Evolutionary conservation across 352 stramenopile species (phyloP).

Genomic region (Phytophthora idaei): DNA sequence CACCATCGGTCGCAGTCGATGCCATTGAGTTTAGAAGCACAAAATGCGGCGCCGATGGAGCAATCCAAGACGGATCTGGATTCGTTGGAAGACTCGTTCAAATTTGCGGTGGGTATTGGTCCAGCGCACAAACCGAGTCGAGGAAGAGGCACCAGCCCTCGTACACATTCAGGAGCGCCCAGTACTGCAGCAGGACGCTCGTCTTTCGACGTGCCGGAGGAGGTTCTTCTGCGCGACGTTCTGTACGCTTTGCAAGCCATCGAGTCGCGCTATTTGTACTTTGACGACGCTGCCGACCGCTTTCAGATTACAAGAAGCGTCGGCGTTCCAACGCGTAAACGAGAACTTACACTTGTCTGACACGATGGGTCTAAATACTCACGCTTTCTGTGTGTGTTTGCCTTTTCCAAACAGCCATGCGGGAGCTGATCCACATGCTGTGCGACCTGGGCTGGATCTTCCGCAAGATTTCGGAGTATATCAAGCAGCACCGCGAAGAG

Average conservation of each 20-base stretch:
- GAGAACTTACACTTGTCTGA: not conserved
- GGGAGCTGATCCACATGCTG: slow-evolving; percentile 81
- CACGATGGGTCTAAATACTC: slow-evolving; percentile 8
- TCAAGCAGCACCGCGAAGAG: slow-evolving; percentile 77
- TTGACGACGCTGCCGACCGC: slow-evolving; percentile 72
- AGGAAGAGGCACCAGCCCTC: slow-evolving; percentile 29
- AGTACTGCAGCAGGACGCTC: slow-evolving; percentile 14
- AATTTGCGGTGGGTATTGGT: slow-evolving; percentile 72
- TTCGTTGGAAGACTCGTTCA: slow-evolving; percentile 82
- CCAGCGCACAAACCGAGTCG: slow-evolving; percentile 39
- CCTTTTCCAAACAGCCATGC: slow-evolving; percentile 60
- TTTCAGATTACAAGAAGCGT: slow-evolving; percentile 84
- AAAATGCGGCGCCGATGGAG: not conserved
- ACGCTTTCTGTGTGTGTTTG: slow-evolving; percentile 3
- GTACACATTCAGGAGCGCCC: slow-evolving; percentile 9
- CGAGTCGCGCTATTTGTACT: slow-evolving; percentile 90
- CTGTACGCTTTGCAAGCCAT: slow-evolving; percentile 94
- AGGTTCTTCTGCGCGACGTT: slow-evolving; percentile 91
- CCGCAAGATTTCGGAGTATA: slow-evolving; percentile 79
- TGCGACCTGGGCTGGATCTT: slow-evolving; percentile 93
- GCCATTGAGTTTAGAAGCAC: slow-evolving; percentile 26
- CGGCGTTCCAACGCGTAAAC: slow-evolving; percentile 80
- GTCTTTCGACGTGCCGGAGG: slow-evolving; percentile 83
- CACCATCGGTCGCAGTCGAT: slow-evolving; percentile 40
- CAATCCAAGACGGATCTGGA: slow-evolving; percentile 47